phyloP scores from a whole-genome alignment of 164 flowering plant species.

The Paratinospora sagittata region DNA sequence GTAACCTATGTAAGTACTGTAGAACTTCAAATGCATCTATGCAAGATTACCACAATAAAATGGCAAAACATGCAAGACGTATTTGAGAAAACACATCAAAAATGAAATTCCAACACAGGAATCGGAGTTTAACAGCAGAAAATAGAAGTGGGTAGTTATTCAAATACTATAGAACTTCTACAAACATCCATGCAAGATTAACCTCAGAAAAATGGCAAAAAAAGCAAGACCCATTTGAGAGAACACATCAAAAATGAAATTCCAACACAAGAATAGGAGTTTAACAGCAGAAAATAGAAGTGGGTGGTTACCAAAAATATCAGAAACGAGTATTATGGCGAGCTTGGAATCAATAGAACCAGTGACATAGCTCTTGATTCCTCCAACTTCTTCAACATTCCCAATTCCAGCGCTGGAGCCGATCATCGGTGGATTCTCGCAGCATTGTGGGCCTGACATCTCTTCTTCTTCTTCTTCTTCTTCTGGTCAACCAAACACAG shows the following conservation, averaged over 20 bases:
- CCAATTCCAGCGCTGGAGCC: slow-evolving; percentile 48
- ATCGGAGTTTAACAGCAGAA: background rate
- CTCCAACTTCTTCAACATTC: slow-evolving; percentile 34
- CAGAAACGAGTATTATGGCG: slow-evolving; percentile 58
- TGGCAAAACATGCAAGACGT: background rate
- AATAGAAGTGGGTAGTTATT: background rate
- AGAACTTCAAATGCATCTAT: background rate
- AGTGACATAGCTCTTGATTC: slow-evolving; percentile 51
- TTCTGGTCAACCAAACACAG: too few relatives aligned
- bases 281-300: background rate
- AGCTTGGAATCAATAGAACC: slow-evolving; percentile 48
- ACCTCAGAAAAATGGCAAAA: too few relatives aligned
- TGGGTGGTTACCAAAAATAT: slow-evolving; percentile 43
- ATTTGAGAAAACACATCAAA: background rate
- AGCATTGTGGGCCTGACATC: slow-evolving; percentile 60
- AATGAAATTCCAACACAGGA: too few relatives aligned
- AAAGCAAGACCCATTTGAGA: too few relatives aligned
- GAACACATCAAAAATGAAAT: too few relatives aligned
- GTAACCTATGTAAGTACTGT: background rate
- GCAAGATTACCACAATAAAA: too few relatives aligned
- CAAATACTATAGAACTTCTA: too few relatives aligned
- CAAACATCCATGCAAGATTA: too few relatives aligned
- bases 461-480: too few relatives aligned
- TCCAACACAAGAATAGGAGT: background rate
- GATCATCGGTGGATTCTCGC: slow-evolving; percentile 48